Evolutionary conservation across 495 filamentous ascomycete genomes (phyloP).

Genomic region (Penicillium simplicissimum): DNA sequence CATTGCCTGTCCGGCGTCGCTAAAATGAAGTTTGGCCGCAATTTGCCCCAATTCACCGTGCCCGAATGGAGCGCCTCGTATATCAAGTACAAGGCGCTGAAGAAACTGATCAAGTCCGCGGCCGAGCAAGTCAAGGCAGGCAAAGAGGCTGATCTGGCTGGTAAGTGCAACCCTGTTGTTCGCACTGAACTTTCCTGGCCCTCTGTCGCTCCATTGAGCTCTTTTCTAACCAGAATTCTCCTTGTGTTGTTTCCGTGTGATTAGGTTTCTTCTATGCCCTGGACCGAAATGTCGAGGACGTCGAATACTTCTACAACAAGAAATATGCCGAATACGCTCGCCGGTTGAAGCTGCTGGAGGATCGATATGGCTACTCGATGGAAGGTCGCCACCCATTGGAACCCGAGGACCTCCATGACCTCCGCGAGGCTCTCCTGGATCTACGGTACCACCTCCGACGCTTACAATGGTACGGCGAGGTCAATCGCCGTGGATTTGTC

Average conservation of each 20-base stretch:
- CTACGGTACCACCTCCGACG: slow-evolving; percentile 84
- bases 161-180: slow-evolving; percentile 39
- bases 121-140: slow-evolving; percentile 62
- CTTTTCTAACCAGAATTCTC: slow-evolving; percentile 20
- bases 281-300: slow-evolving; percentile 94
- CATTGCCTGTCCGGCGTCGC: background rate
- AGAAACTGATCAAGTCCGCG: slow-evolving; percentile 87
- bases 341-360: slow-evolving; percentile 78
- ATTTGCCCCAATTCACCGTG: slow-evolving; percentile 88
- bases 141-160: slow-evolving; percentile 76
- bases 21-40: slow-evolving; percentile 82
- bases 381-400: slow-evolving; percentile 55
- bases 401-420: slow-evolving; percentile 80
- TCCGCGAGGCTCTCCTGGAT: slow-evolving; percentile 85
- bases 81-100: slow-evolving; percentile 94
- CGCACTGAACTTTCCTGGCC: background rate
- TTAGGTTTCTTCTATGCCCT: slow-evolving; percentile 92
- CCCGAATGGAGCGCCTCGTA: slow-evolving; percentile 93
- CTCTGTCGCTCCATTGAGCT: background rate
- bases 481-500: slow-evolving; percentile 90
- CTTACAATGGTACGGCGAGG: slow-evolving; percentile 95
- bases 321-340: slow-evolving; percentile 82
- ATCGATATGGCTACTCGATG: slow-evolving; percentile 70
- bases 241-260: slow-evolving; percentile 10
- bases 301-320: slow-evolving; percentile 94